Evolutionary conservation across 176 grass and related monocot genomes (phyloP).

Genomic region (Carex littledalei): DNA sequence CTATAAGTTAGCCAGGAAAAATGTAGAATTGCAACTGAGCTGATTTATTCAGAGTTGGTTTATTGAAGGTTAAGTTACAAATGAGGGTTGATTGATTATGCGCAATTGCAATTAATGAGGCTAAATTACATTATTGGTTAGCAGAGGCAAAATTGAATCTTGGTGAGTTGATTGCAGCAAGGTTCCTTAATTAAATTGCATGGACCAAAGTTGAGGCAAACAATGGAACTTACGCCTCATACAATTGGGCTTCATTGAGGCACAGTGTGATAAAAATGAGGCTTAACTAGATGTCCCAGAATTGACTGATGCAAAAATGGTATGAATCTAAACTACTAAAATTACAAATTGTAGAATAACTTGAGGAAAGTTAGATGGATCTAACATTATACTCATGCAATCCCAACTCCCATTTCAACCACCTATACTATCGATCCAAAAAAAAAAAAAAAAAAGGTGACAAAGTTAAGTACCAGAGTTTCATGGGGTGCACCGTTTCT

Average conservation of each 20-base stretch:
- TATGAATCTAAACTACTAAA: not conserved
- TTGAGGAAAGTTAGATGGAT: not conserved
- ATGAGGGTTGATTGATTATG: not conserved
- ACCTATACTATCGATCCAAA: not conserved
- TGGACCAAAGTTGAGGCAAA: not conserved
- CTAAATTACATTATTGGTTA: not conserved
- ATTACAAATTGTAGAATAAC: not conserved
- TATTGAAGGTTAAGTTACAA: not conserved
- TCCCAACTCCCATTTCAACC: too few relatives aligned
- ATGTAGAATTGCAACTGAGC: not conserved
- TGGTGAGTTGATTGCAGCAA: not conserved
- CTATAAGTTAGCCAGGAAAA: not conserved
- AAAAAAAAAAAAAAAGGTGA: not conserved
- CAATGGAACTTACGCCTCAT: not conserved
- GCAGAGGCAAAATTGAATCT: not conserved
- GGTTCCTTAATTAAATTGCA: not conserved
- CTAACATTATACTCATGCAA: not conserved
- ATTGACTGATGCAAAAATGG: not conserved
- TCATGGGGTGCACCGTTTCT: conserved; percentile 10
- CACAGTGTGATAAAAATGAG: not conserved
- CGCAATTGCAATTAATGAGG: not conserved
- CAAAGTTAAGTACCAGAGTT: conserved; percentile 8
- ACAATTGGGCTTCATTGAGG: not conserved
- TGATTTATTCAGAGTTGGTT: not conserved
- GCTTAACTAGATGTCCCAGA: not conserved